Conservation (phyloP, 1,139 yeast species). For the Tardiomyces blankii region DNA sequence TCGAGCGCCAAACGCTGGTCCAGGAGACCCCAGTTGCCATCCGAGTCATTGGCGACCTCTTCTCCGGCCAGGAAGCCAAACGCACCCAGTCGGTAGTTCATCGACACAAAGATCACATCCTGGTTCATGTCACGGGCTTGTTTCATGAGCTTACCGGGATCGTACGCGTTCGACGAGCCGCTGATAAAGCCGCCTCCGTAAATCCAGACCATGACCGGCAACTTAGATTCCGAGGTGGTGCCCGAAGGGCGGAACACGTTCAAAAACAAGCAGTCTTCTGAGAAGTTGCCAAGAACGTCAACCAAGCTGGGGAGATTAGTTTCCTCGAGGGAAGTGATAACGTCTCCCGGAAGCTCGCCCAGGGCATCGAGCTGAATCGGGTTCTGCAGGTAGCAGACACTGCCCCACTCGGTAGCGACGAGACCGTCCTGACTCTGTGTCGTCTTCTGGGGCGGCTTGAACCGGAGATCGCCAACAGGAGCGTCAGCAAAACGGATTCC, state of each 20-base stretch:
- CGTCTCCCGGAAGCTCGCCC: no score
- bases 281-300: background rate
- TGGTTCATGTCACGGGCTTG: conserved; percentile 12
- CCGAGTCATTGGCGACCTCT: conserved; percentile 15
- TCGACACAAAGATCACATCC: conserved; percentile 17
- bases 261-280: conserved; percentile 19
- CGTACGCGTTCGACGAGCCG: conserved; percentile 21
- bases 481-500: conserved; percentile 19
- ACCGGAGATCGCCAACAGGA: conserved; percentile 14
- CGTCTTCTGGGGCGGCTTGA: conserved; percentile 8
- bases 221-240: conserved; percentile 4
- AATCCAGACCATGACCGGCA: conserved; percentile 23
- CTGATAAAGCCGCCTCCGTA: conserved; percentile 22
- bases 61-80: conserved; percentile 25
- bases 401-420: conserved; percentile 6
- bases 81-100: conserved; percentile 24
- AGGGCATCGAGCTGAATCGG: no score
- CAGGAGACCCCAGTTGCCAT: conserved; percentile 22
- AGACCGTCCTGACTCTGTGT: conserved; percentile 3
- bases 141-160: conserved; percentile 23
- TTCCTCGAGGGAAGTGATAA: no score
- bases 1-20: conserved; percentile 28
- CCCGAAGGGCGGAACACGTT: conserved; percentile 18
- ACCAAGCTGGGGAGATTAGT: no score
- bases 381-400: conserved; percentile 1